These are phyloP conservation scores for Oldenlandia corymbosa DNA, from an alignment of 257 asterid species.

Conservation along the genomic window DNA sequence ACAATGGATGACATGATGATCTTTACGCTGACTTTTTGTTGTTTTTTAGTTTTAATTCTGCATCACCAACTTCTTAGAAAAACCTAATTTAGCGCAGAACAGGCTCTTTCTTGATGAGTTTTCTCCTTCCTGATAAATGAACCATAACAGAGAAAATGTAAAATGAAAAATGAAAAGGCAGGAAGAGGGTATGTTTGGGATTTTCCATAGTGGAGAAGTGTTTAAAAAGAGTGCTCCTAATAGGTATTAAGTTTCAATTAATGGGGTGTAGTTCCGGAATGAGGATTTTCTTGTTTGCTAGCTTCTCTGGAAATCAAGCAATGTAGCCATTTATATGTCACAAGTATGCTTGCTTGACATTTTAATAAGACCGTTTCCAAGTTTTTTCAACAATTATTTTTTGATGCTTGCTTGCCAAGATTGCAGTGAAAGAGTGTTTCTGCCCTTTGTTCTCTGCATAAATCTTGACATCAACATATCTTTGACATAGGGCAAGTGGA, in stretches of 20 bases:
- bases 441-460: neutral
- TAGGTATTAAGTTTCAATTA: neutral
- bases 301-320: too few species aligned
- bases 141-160: neutral
- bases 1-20: neutral
- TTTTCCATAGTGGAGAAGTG: neutral
- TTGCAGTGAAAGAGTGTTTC: neutral
- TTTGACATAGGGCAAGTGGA: constrained; percentile 54
- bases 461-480: constrained; percentile 1
- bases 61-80: neutral
- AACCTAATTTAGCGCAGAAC: neutral
- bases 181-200: too few species aligned
- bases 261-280: too few species aligned
- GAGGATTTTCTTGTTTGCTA: too few species aligned
- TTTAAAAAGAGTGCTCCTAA: neutral
- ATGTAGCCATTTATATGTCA: neutral
- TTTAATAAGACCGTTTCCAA: neutral
- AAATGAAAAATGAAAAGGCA: neutral
- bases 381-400: neutral
- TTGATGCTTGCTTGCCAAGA: constrained; percentile 4
- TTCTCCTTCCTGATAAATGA: neutral
- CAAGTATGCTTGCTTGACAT: neutral
- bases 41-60: neutral
- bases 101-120: neutral
- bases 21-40: too few species aligned